These are phyloP conservation scores for Fonsecaea erecta DNA, from an alignment of 2,329 filamentous ascomycete genomes.

Conservation along the genomic window DNA sequence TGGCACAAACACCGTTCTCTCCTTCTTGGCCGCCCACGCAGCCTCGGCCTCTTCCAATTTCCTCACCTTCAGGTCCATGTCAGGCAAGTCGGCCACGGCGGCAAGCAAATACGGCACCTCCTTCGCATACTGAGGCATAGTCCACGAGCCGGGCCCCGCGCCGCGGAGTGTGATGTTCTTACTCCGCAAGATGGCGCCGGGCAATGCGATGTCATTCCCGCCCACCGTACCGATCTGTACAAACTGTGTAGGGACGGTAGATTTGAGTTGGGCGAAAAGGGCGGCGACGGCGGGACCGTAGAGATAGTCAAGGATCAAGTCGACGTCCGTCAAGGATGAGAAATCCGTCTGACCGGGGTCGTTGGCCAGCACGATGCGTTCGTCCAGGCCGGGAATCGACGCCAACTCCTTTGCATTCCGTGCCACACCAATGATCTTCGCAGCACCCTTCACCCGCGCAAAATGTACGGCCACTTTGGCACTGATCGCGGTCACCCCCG, in stretches of 20 bases:
- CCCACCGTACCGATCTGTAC: conserved; percentile 58
- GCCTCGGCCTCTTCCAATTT: conserved; percentile 35
- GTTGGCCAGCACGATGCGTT: conserved; percentile 50
- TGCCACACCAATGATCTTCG: conserved; percentile 57
- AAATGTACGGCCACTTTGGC: conserved; percentile 58
- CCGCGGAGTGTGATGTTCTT: conserved; percentile 57
- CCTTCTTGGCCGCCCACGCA: conserved; percentile 42
- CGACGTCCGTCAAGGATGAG: conserved; percentile 50
- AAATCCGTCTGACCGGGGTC: conserved; percentile 49
- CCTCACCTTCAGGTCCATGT: conserved; percentile 30
- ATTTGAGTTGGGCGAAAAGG: conserved; percentile 50
- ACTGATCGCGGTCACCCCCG: conserved; percentile 60
- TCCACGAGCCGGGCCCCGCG: conserved; percentile 53
- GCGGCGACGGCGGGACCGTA: conserved; percentile 55
- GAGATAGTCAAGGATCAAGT: conserved; percentile 63
- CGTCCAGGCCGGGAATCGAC: conserved; percentile 51
- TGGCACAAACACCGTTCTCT: conserved; percentile 36
- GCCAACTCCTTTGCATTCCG: conserved; percentile 53
- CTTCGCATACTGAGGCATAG: conserved; percentile 42
- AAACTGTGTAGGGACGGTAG: conserved; percentile 56
- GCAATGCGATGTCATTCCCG: conserved; percentile 47
- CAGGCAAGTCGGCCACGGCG: conserved; percentile 29
- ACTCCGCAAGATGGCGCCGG: conserved; percentile 52
- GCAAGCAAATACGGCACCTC: conserved; percentile 28
- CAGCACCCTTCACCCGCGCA: conserved; percentile 56